Conservation (phyloP, 2,329 filamentous ascomycete species). For the Talaromyces sp. region DNA sequence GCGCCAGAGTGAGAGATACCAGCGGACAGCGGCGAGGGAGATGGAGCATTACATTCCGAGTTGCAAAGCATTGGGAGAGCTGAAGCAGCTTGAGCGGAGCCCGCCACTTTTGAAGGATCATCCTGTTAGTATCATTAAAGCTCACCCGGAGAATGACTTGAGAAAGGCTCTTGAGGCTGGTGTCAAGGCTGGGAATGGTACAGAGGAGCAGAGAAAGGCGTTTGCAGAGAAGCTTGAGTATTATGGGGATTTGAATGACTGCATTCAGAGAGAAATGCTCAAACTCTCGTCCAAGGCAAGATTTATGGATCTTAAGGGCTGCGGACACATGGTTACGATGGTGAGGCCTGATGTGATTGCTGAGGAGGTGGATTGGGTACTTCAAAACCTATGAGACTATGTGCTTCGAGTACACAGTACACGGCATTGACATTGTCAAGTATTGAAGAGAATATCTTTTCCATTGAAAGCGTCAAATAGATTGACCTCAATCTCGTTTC, state of each 20-base stretch:
- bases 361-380: slow-evolving; percentile 9
- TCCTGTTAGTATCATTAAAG: slow-evolving; percentile 11
- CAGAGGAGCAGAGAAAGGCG: slow-evolving; percentile 5
- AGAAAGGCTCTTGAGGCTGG: slow-evolving; percentile 3
- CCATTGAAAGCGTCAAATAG: too few relatives aligned
- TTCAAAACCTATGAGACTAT: background rate
- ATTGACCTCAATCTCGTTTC: too few relatives aligned
- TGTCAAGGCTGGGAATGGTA: slow-evolving; percentile 4
- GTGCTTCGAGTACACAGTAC: too few relatives aligned
- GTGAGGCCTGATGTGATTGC: slow-evolving; percentile 4
- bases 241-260: background rate
- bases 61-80: background rate
- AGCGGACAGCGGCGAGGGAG: slow-evolving; percentile 5
- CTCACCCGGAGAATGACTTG: slow-evolving; percentile 9
- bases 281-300: background rate
- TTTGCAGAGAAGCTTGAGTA: slow-evolving; percentile 2
- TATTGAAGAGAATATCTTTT: too few relatives aligned
- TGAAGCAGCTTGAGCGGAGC: slow-evolving; percentile 5
- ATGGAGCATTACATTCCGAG: slow-evolving; percentile 12
- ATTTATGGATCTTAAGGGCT: slow-evolving; percentile 6
- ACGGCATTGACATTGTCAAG: too few relatives aligned
- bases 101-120: slow-evolving; percentile 4
- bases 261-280: slow-evolving; percentile 8
- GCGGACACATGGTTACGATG: slow-evolving; percentile 11
- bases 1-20: slow-evolving; percentile 3